Base-by-base conservation (phyloP, 352 stramenopile species). In the Phytophthora quininea region DNA sequence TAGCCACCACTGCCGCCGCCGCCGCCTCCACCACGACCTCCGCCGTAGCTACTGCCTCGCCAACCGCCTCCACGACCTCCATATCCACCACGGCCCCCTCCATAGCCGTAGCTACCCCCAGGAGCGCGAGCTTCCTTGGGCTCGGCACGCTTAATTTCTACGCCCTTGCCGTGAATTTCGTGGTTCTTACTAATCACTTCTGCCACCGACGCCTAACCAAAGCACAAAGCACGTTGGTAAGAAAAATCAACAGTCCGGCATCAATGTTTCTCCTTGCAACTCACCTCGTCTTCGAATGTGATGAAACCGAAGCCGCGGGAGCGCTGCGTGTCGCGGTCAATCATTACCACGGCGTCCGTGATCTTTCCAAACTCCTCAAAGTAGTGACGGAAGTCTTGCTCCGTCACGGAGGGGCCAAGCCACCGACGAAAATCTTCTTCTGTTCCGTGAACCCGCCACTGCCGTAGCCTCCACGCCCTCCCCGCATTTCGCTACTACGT, bases 341-440 rank as follows among this genome's bases (percentile, higher is more conserved):
- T 93, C 93, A 98, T 98, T 52, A 98, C 92, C 31, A 98, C 88
- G 0, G 92, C 90, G 59, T 97, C 91, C 31, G 88, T 95, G 59
- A 97, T 96, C 62, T 81, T 86, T 60, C 93, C 93, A 64, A 85
- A 98, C 58, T 91, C 83, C 58, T 96, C 87, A 59, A 98, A 98
- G 77, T 98, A 97, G 59, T 85, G 71, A 43, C 87, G 80, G 71
- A 98, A 97, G 61, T 97, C 92, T 54, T 95, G 86, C 67, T 98
- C 92, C 15, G 77, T 85, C 43, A 97, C 89, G 3, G 91, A 88
- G 14, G 88, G 19, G 89, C 82, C 38, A 98, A 71, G 24, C 93
- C 93, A 31, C 93, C 93, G 7, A 98, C 93, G 64, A 98, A 98
- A 58, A 98, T 93, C 77, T 98, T 98, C 70, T 96, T 96, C 51